Base-by-base conservation (phyloP, 495 filamentous ascomycete species). In the Neurospora pannonica region DNA sequence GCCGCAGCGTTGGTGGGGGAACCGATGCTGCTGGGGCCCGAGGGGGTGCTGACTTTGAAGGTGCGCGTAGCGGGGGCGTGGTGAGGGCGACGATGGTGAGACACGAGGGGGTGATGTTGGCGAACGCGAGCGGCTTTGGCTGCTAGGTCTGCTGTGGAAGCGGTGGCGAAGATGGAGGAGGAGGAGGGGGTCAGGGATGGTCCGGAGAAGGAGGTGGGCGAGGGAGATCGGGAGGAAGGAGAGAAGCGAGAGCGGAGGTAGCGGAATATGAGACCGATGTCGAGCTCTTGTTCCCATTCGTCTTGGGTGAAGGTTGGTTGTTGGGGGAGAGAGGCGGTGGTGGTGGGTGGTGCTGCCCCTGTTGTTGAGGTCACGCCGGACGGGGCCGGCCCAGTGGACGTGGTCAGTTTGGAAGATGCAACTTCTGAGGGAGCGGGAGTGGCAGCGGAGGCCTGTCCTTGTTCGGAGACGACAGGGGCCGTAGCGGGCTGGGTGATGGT, bases 281-380 rank as follows among this genome's bases (percentile, higher is more conserved):
- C 93, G 5, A 97, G 87, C 17, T 94, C 92, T 42, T 89, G 90
- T 79, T 97, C 94, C 95, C 95, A 98, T 79, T 97, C 95, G 38
- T 94, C 92, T 54, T 89, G 87, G 3, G 84, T 85, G 71, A 89
- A 87, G 0, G 80, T 74, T 67, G 15, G 54, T 67, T 67, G 28
- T 17, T 42, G 71, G 13, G 74, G 67, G 7, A 39, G 13, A 7
- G 76, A 74, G 3, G 70, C 36, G 19, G 76, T 70, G 8, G 60
- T 70, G 5, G 60, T 75, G 70, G 71, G 43, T 62, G 11, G 13
- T 34, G 54, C 28, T 34, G 6, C 28, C 28, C 28, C 54, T 67
- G 54, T 34, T 5, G 54, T 62, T 13, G 54, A 62, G 54, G 54
- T 34, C 54, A 62, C 54, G 28, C 34, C 54, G 28, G 54, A 62